These are phyloP conservation scores for Candida arabinofermentans DNA, from an alignment of 805 yeast species.

Conservation along the genomic window DNA sequence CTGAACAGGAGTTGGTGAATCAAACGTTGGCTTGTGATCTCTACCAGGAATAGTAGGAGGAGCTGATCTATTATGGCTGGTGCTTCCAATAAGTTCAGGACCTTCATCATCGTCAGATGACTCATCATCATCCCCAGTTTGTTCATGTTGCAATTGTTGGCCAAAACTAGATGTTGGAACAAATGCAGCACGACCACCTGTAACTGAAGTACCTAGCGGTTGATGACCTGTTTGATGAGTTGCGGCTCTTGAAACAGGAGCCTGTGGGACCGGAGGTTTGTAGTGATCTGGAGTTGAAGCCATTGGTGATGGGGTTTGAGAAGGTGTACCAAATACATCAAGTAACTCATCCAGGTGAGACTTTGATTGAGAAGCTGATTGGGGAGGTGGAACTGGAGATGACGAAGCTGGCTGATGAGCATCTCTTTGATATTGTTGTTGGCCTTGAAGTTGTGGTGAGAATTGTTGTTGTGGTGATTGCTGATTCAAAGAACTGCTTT, in stretches of 20 bases:
- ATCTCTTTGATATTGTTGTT: no score
- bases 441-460: no score
- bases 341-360: constrained; percentile 64
- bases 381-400: constrained; percentile 11
- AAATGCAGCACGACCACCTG: constrained; percentile 42
- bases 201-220: constrained; percentile 20
- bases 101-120: constrained; percentile 37
- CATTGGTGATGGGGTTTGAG: constrained; percentile 31
- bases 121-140: constrained; percentile 19
- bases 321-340: constrained; percentile 46
- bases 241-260: constrained; percentile 27
- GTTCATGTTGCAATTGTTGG: constrained; percentile 50
- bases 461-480: constrained; percentile 1
- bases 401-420: constrained; percentile 18
- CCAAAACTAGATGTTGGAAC: constrained; percentile 87
- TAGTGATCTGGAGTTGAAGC: constrained; percentile 16
- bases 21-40: constrained; percentile 32
- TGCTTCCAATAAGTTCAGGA: constrained; percentile 29
- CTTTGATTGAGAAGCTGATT: constrained; percentile 14
- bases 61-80: constrained; percentile 16
- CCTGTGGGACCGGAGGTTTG: constrained; percentile 29
- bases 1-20: constrained; percentile 15
- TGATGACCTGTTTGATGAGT: constrained; percentile 8
- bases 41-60: constrained; percentile 35
- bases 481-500: constrained; percentile 17